Evolutionary conservation across 2,329 filamentous ascomycete genomes (phyloP).

Genomic region (Grosmannia huntii): DNA sequence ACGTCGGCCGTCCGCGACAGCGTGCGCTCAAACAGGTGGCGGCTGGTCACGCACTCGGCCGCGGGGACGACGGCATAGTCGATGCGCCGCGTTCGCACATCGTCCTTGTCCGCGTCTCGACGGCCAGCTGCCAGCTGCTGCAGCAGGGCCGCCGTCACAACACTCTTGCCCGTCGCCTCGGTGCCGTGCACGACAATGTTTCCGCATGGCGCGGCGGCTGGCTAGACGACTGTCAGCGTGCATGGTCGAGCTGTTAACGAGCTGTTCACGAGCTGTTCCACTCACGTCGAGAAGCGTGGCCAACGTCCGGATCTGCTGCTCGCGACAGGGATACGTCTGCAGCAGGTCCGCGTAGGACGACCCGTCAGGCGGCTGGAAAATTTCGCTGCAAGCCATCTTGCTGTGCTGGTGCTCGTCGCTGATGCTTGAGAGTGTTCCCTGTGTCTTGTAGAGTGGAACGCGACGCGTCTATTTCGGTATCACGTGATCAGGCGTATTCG

Average conservation of each 20-base stretch:
- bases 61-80: slow-evolving; percentile 53
- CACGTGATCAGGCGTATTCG: no score
- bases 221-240: slow-evolving; percentile 25
- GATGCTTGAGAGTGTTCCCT: no score
- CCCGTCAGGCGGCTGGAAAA: slow-evolving; percentile 42
- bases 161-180: slow-evolving; percentile 76
- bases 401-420: not conserved
- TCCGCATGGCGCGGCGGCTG: slow-evolving; percentile 53
- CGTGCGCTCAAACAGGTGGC: slow-evolving; percentile 65
- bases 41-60: slow-evolving; percentile 62
- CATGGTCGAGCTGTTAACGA: no score
- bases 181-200: slow-evolving; percentile 74
- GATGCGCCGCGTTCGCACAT: slow-evolving; percentile 15
- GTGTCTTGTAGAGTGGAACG: no score
- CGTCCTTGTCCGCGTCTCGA: not conserved
- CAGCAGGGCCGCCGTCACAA: slow-evolving; percentile 52
- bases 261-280: no score
- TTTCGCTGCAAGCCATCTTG: slow-evolving; percentile 2
- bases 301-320: slow-evolving; percentile 45
- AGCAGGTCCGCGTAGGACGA: slow-evolving; percentile 31
- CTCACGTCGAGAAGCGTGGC: slow-evolving; percentile 40
- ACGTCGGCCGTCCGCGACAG: slow-evolving; percentile 44
- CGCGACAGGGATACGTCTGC: slow-evolving; percentile 41
- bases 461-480: no score
- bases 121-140: slow-evolving; percentile 20